Conservation (phyloP, 306 rosid species). For the Cucurbita moschata region DNA sequence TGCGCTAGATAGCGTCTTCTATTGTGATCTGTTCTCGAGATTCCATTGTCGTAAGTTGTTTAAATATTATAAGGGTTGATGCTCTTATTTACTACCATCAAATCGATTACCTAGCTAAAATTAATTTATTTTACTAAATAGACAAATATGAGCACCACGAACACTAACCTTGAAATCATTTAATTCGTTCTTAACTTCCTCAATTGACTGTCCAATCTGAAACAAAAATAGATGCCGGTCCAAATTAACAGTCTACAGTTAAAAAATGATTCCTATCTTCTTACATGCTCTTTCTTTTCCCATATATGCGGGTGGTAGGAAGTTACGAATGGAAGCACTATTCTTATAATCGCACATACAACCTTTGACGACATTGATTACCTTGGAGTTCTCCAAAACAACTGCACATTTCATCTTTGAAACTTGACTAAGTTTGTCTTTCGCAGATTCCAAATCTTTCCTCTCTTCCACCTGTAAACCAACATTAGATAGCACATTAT, state of each 20-base stretch:
- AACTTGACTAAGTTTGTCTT: conserved; percentile 49
- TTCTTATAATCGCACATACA: background rate
- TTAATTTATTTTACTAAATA: background rate
- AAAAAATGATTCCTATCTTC: background rate
- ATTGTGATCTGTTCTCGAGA: too few relatives aligned
- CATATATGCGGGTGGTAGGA: background rate
- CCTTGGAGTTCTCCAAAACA: conserved; percentile 47
- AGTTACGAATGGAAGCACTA: background rate
- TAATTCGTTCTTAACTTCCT: conserved; percentile 37
- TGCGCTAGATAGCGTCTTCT: too few relatives aligned
- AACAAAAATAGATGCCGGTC: conserved; percentile 1
- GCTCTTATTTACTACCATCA: too few relatives aligned
- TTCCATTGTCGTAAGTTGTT: too few relatives aligned
- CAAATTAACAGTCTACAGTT: background rate
- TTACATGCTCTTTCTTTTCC: background rate
- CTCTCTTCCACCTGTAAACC: conserved; percentile 41
- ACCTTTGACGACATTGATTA: conserved; percentile 8
- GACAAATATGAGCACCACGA: background rate
- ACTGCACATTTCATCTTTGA: conserved; percentile 35
- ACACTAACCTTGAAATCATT: conserved; percentile 51
- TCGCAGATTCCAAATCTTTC: conserved; percentile 52
- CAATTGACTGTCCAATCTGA: conserved; percentile 49
- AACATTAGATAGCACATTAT: conserved; percentile 15
- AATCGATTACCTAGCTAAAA: background rate
- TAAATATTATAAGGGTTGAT: too few relatives aligned